A percentile compares a stretch with the other conserved stretches of the same genome.
Conservation (phyloP, 2,329 filamentous ascomycete genomes). For the Fusarium coicis region DNA sequence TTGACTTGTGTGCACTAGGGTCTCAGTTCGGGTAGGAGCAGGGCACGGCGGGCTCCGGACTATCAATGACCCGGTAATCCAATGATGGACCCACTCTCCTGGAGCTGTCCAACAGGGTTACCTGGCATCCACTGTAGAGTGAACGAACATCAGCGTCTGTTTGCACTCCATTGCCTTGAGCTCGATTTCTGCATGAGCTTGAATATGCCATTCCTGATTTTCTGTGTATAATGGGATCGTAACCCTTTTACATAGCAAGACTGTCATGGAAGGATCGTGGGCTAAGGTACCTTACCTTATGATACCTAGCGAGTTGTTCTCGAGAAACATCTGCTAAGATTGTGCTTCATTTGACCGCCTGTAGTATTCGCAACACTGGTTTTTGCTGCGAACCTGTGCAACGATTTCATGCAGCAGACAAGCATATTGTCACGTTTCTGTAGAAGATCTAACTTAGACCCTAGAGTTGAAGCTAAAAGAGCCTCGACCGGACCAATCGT, state of each 20-base stretch:
- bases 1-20: constrained; percentile 44
- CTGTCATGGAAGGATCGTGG: not conserved
- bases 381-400: not conserved
- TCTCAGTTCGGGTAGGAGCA: constrained; percentile 46
- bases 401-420: not conserved
- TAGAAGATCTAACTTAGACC: not conserved
- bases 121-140: constrained; percentile 2
- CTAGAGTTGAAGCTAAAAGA: not conserved
- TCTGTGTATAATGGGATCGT: not conserved
- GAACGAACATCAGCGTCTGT: not conserved
- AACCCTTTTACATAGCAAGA: not conserved
- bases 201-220: not conserved
- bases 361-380: not conserved
- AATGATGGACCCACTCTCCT: not conserved
- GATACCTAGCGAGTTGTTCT: not conserved
- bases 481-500: not conserved
- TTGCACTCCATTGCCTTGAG: not conserved
- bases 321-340: not conserved
- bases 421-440: too few relatives aligned
- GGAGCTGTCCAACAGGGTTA: constrained; percentile 20
- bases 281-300: too few relatives aligned
- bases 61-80: not conserved
- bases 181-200: not conserved
- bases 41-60: constrained; percentile 12
- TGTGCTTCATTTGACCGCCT: not conserved